phyloP scores from a whole-genome alignment of 202 grass and related monocot genomes.

The Dendrocalamus latiflorus region DNA sequence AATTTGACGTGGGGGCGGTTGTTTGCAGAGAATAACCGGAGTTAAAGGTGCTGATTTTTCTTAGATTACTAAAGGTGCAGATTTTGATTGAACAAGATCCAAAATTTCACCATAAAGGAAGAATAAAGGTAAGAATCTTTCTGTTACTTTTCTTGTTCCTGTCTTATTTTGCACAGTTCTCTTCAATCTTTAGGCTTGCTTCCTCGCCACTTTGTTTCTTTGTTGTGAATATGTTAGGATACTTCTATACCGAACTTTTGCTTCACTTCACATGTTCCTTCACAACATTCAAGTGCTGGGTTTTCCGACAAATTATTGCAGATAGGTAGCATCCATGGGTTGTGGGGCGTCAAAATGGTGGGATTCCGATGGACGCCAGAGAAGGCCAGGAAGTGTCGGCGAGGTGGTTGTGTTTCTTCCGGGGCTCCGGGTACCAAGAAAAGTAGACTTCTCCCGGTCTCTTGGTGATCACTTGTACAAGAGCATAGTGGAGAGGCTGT shows the following conservation, averaged over 20 bases:
- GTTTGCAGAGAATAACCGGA: constrained; percentile 1
- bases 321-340: constrained; percentile 43
- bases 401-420: constrained; percentile 81
- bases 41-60: not conserved
- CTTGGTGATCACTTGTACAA: constrained; percentile 46
- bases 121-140: constrained; percentile 19
- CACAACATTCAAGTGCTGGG: not conserved
- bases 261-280: not conserved
- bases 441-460: constrained; percentile 43
- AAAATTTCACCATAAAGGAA: constrained; percentile 11
- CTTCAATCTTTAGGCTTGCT: not conserved
- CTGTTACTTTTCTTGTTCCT: not conserved
- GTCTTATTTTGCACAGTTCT: not conserved
- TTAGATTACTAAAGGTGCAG: not conserved
- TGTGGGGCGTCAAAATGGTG: constrained; percentile 50
- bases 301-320: not conserved
- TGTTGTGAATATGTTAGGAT: not conserved
- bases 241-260: not conserved
- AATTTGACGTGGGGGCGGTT: not conserved
- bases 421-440: constrained; percentile 55
- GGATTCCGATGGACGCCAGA: constrained; percentile 35
- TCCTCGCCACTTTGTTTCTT: constrained; percentile 9
- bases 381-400: constrained; percentile 48
- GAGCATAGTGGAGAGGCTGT: constrained; percentile 43
- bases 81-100: constrained; percentile 12